phyloP scores from a whole-genome alignment of 176 grass and related monocot species.

The Zea mays region Zm-B73-REFERENCE-NAM-5.0 NC_050098.1:135314001-135314500 shows the following conservation, averaged over 20 bases:
- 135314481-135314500: background rate
- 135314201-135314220: slow-evolving; percentile 67
- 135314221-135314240: slow-evolving; percentile 58
- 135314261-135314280: slow-evolving; percentile 57
- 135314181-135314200: slow-evolving; percentile 44
- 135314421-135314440: background rate
- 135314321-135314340: background rate
- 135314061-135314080: slow-evolving; percentile 62
- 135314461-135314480: background rate
- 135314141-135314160: slow-evolving; percentile 58
- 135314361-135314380: no score
- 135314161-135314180: slow-evolving; percentile 43
- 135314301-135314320: no score
- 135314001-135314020: background rate
- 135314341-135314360: background rate
- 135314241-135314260: slow-evolving; percentile 47
- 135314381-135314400: background rate
- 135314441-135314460: background rate
- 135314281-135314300: background rate
- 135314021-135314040: background rate
- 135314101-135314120: background rate
- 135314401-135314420: background rate
- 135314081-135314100: slow-evolving; percentile 66
- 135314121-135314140: slow-evolving; percentile 54
- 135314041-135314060: slow-evolving; percentile 41